Base-by-base conservation (phyloP, 805 yeast genomes). In the Pichia exigua region DNA sequence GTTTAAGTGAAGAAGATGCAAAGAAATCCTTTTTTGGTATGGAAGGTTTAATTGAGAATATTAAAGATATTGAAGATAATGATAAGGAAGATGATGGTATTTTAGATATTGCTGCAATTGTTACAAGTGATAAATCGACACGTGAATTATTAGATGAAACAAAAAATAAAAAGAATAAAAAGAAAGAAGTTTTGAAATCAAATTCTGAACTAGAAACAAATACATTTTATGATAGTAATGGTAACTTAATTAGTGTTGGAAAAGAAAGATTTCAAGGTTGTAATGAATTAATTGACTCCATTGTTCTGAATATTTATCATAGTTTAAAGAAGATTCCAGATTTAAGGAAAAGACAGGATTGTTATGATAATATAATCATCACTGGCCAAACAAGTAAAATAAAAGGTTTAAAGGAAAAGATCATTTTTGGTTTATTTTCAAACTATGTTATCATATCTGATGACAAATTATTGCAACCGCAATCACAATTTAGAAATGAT, bases 181-280 rank as follows among this genome's bases (percentile, higher is more conserved):
- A 55, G 20, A 52, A 52, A 9, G 55, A 49, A 30, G 42, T 46
- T 7, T 38, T 32, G 10, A 53, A 64, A 55, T 73, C 77, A 35
- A 91, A 92, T 68, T 73, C 78, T 40, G 92, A 88, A 61, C 65
- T 83, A 53, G 92, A 86, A 59, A 75, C 71, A n/a, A 91, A 90
- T 65, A 65, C 74, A 8, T 92, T 91, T 63, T 64, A 72, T 30
- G 95, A 87, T 66, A 61, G 67, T 5, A 61, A 61, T n/a, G 85
- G 87, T 4, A 71, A 76, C 46, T 70, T 70, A 50, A 64, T 86
- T n/a, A 71, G 72, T 9, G 81, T 92, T n/a, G 98, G 98, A 2
- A 86, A 83, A 54, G 96, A 90, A 70, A 75, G 98, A 60, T 92
- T 92, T 67, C 83, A 79, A 64, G 98, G 97, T 1, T 72, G 85